Evolutionary conservation across 73 alveolate genomes (phyloP), one percentile per base, ranked within the genome.

Genomic region (Tetrahymena thermophila): DNA sequence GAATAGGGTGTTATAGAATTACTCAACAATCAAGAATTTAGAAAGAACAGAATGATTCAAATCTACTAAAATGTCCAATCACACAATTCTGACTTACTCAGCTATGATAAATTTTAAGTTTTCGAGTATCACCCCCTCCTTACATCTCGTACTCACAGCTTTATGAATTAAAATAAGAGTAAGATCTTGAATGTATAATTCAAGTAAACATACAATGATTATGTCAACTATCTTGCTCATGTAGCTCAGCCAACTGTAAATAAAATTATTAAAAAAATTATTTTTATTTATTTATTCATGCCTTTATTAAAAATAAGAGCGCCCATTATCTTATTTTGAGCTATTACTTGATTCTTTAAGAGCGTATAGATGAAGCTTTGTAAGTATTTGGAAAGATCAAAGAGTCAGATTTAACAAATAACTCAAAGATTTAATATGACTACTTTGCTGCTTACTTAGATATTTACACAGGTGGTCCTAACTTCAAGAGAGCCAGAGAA

Each of bases 361-460:
- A 96, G 25, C 56, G 97, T 34, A 89, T 95, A 28, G 43, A 43
- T 43, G 96, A 96, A 95, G 97, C 98, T 43, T 44, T 71, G 42
- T 25, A 37, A 43, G 84, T 95, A 4, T 56, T 93, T 58, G 84
- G 38, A 19, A 85, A 35, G 58, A 94, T 96, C 25, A 21, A 85
- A 43, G 35, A 35, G 23, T 89, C 84, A n/a, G 55, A 44, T 13
- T 25, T 94, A 21, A 55, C 43, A 14, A 94, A 21, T 21, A 40
- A 84, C 23, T 37, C 94, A 23, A 94, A 96, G 94, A 96, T 97
- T 6, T 97, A 97, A 97, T 97, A 96, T 58, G 99, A 97, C 85
- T 97, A 97, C 94, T 85, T 97, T n/a, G 71, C 96, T 34, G 98
- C 98, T 57, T 97, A 97, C 94, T 95, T 97, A 84, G 99, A 97